Percentiles rank a stretch among this genome's conserved stretches.
These are phyloP conservation scores for Trichoderma koningiopsis DNA, from an alignment of 2,329 filamentous ascomycete species.

Conservation along the genomic window DNA sequence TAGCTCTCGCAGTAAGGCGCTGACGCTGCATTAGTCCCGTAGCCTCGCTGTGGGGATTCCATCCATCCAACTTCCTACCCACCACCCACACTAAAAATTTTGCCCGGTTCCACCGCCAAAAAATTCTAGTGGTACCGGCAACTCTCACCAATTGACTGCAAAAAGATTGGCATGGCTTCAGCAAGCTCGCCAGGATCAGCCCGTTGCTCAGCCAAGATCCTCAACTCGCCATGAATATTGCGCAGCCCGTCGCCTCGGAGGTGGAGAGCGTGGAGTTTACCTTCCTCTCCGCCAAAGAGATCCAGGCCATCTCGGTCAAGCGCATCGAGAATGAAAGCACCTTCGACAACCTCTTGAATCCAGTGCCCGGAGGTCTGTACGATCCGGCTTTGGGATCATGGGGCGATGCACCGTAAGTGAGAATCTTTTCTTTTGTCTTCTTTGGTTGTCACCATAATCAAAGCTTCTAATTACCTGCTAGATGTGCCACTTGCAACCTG, in stretches of 20 bases:
- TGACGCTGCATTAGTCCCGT: slow-evolving; percentile 4
- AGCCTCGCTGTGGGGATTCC: slow-evolving; percentile 1
- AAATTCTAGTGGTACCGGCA: slow-evolving; percentile 32
- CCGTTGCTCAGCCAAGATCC: slow-evolving; percentile 13
- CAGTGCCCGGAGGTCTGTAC: slow-evolving; percentile 87
- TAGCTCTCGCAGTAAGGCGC: background rate
- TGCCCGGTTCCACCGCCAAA: slow-evolving; percentile 52
- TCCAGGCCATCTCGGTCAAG: slow-evolving; percentile 88
- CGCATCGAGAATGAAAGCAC: slow-evolving; percentile 90
- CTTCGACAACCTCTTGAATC: slow-evolving; percentile 90
- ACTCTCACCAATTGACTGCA: slow-evolving; percentile 14
- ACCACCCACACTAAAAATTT: slow-evolving; percentile 37
- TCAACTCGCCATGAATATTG: slow-evolving; percentile 62
- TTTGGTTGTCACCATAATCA: background rate
- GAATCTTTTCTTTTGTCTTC: slow-evolving; percentile 14
- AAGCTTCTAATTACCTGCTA: slow-evolving; percentile 41
- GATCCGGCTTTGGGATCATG: slow-evolving; percentile 90
- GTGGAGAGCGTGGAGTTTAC: slow-evolving; percentile 89
- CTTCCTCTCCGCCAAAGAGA: slow-evolving; percentile 79
- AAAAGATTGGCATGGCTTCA: slow-evolving; percentile 25
- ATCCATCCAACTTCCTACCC: background rate
- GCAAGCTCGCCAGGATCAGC: slow-evolving; percentile 21
- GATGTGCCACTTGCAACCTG: slow-evolving; percentile 90
- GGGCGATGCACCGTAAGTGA: slow-evolving; percentile 72
- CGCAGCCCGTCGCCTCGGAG: slow-evolving; percentile 79